Percentiles rank a stretch among this genome's conserved stretches.
Conservation (phyloP, 768 basidiomycete genomes). For the Macrolepiota fuliginosa region DNA sequence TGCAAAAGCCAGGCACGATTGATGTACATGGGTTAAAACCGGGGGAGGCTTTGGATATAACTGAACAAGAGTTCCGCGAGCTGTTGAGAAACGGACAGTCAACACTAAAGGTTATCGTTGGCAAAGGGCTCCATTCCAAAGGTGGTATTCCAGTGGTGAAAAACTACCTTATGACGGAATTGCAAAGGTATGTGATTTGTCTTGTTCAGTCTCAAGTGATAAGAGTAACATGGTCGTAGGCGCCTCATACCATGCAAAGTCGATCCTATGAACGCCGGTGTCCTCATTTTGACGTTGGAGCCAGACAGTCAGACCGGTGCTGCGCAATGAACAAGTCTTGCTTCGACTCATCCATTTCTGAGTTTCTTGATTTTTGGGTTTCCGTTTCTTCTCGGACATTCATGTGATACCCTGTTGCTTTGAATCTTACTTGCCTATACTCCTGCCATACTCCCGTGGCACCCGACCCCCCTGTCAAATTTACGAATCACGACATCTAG, state of each 20-base stretch:
- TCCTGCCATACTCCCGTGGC: too few species aligned
- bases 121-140: slow-evolving; percentile 82
- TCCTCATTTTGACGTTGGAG: slow-evolving; percentile 49
- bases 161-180: slow-evolving; percentile 72
- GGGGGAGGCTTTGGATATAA: slow-evolving; percentile 41
- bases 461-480: background rate
- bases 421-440: background rate
- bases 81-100: slow-evolving; percentile 30
- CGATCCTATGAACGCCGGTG: slow-evolving; percentile 75
- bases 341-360: background rate
- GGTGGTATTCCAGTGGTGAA: slow-evolving; percentile 75
- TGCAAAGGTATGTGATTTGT: slow-evolving; percentile 53
- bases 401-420: background rate
- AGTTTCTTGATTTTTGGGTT: background rate
- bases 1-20: slow-evolving; percentile 31
- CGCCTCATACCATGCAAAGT: slow-evolving; percentile 63
- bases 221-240: slow-evolving; percentile 33
- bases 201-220: background rate
- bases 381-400: background rate
- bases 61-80: slow-evolving; percentile 40
- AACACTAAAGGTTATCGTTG: slow-evolving; percentile 47
- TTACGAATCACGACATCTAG: background rate
- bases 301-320: background rate
- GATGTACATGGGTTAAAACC: slow-evolving; percentile 52
- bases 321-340: background rate